Base-by-base conservation (phyloP, 1,139 yeast species). In the Kodamaea derodonti region DNA sequence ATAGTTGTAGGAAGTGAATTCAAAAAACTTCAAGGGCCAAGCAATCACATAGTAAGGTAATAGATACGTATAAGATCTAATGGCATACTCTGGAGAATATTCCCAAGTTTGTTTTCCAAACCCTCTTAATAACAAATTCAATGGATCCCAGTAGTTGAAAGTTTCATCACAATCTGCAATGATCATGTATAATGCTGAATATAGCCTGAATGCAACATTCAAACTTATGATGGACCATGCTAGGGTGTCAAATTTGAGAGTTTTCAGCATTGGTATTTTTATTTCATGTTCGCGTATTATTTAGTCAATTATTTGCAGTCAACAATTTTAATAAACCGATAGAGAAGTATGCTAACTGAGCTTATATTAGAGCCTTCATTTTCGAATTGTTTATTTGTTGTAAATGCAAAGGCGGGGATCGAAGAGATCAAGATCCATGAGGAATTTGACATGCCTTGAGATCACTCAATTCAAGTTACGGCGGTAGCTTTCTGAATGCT, bases 61-160 rank as follows among this genome's bases (percentile, higher is more conserved):
- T 27, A 84, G 54, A 48, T 84, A 88, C 0, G 84, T 73, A 78
- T 95, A 90, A 6, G 95, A 85, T 43, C 97, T 65, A 35, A 90
- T 87, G 14, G 95, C 88, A 52, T 76, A 87, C 36, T 74, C 85
- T 0, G 97, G 97, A 1, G 96, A 86, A 56, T 90, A 90, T 52
- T 90, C 97, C 97, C 97, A 90, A 0, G 97, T 90, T 57, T 88
- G 88, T 47, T 87, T 84, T 3, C 97, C 98, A 56, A 85, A 87
- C 2, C 83, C 84, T 45, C 95, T 74, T 3, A 83, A 62, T 25
- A 90, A 50, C 35, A 84, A 69, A 53, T 90, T 92, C 39, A 90
- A 65, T 0, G 98, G 97, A 47, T 90, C 98, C 92, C 90, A 88
- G 60, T 86, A 90, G 52, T 90, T 90, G 70, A 77, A 90, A 0